These are phyloP conservation scores for Candida nemodendra DNA, from an alignment of 805 yeast species.

Conservation along the genomic window DNA sequence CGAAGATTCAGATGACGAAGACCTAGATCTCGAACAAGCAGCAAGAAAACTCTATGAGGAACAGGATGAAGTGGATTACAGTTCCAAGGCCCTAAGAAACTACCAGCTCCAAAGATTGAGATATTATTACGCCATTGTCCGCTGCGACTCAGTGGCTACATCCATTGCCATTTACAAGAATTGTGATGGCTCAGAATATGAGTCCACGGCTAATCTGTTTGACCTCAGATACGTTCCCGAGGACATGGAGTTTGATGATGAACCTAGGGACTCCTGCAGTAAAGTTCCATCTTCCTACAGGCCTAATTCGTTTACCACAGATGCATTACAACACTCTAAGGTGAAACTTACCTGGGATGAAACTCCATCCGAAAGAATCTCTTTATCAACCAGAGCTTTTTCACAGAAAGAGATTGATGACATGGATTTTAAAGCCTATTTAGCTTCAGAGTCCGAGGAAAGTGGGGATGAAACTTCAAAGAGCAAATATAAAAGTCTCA, in stretches of 20 bases:
- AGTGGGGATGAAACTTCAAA: constrained; percentile 47
- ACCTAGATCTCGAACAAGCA: constrained; percentile 51
- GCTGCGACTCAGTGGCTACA: constrained; percentile 71
- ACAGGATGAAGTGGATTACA: constrained; percentile 80
- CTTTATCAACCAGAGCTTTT: constrained; percentile 75
- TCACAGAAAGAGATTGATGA: constrained; percentile 85
- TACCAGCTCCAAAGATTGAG: constrained; percentile 91
- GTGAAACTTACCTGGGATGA: constrained; percentile 98
- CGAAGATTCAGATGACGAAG: constrained; percentile 41
- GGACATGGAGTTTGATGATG: constrained; percentile 81
- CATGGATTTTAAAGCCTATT: constrained; percentile 88
- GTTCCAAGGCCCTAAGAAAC: constrained; percentile 76
- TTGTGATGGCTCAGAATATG: constrained; percentile 95
- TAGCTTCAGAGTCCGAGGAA: constrained; percentile 74
- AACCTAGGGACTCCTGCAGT: constrained; percentile 70
- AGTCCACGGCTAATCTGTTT: constrained; percentile 90
- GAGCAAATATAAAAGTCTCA: constrained; percentile 61
- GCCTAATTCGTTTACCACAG: constrained; percentile 83
- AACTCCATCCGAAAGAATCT: constrained; percentile 86
- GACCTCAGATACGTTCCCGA: constrained; percentile 93
- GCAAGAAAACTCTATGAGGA: constrained; percentile 75
- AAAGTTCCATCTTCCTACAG: constrained; percentile 74
- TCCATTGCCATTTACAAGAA: constrained; percentile 75
- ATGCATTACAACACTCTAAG: constrained; percentile 93
- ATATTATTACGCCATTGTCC: constrained; percentile 89